Percentiles rank a stretch among this genome's conserved stretches.
phyloP scores from a whole-genome alignment of 495 filamentous ascomycete species.

The Penicillium riverlandense region DNA sequence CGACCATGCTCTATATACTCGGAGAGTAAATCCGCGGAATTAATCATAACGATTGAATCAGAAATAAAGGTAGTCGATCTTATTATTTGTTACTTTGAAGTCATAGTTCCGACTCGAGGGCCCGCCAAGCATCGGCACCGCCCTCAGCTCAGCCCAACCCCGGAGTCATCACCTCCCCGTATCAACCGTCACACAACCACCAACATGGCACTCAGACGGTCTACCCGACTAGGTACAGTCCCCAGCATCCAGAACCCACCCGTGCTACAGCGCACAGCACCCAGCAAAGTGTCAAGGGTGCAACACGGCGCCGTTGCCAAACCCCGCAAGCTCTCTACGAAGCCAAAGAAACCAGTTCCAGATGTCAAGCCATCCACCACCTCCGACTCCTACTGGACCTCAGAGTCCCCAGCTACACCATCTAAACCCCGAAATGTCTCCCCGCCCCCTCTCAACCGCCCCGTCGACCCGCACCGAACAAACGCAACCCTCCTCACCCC shows the following conservation, averaged over 20 bases:
- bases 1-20: no score
- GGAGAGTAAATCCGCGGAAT: no score
- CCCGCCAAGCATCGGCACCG: no score
- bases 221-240: constrained; percentile 47
- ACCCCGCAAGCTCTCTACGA: constrained; percentile 19
- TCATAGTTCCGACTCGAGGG: no score
- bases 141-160: no score
- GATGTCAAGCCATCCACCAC: constrained; percentile 7
- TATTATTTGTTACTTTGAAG: no score
- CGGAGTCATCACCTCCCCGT: no score
- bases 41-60: no score
- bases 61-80: no score
- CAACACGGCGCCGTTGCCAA: constrained; percentile 24
- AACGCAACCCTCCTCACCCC: constrained; percentile 79
- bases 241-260: constrained; percentile 17
- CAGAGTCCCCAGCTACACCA: constrained; percentile 7
- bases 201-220: constrained; percentile 50
- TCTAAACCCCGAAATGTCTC: constrained; percentile 23
- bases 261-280: constrained; percentile 27
- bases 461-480: constrained; percentile 55
- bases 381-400: constrained; percentile 16
- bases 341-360: constrained; percentile 6
- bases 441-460: constrained; percentile 44
- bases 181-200: background rate
- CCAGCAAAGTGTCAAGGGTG: constrained; percentile 16